Evolutionary conservation across 2,329 filamentous ascomycete genomes (phyloP), one percentile per base, ranked within the genome.

Genomic region (Cordyceps fumosorosea): DNA sequence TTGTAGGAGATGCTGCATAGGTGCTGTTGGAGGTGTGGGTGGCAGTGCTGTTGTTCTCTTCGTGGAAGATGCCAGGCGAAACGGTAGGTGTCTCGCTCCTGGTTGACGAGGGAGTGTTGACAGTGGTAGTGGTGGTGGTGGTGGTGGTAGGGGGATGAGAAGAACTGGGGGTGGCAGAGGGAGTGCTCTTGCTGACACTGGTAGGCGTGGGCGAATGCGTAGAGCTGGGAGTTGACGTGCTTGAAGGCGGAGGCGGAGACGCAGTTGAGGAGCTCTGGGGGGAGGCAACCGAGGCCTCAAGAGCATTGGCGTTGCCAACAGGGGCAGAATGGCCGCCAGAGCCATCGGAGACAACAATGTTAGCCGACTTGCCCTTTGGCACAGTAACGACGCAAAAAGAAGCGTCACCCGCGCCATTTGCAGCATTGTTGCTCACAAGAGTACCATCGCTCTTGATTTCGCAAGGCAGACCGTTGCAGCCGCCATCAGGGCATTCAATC

Each of bases 301-400:
- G 66, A 20, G 67, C 65, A 18, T 65, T 66, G 10, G 60, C 62
- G 8, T 63, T 63, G 32, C 60, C 53, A n/a, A 48, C 26, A 48
- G 59, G 14, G n/a, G 37, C 20, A 26, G 59, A 11, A 12, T 67
- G 67, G 44, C 65, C 62, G 34, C 67, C 68, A 14, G 68, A 68
- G 57, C 67, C 66, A n/a, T 74, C 72, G 68, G 77, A 84, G 45
- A 90, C 83, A 29, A 90, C 83, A 65, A 93, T 84, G 68, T 84
- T 85, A 50, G 89, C 90, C 60, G 80, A 84, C 54, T 75, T 74
- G 29, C 89, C 89, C 67, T 83, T 82, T 50, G 86, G 79, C 18
- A 91, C 86, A 16, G 89, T 93, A 14, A 90, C 89, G 54, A 92
- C 89, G 68, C 90, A 93, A 74, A 91, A 93, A 48, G 79, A 77